phyloP scores from a whole-genome alignment of 257 asterid species.

The Solanum bulbocastanum region DNA sequence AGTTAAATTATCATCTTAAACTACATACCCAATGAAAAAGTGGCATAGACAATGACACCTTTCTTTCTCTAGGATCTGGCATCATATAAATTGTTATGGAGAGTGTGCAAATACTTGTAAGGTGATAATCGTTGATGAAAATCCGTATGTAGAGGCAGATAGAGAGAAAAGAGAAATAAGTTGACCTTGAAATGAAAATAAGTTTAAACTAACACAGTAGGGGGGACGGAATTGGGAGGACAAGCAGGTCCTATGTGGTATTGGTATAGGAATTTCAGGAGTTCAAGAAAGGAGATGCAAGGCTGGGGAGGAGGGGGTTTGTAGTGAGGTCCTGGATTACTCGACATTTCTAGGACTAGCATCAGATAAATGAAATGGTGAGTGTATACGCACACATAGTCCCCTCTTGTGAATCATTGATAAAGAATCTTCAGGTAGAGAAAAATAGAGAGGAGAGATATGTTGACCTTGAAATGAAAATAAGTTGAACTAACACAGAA shows the following conservation, averaged over 20 bases:
- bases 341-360: neutral
- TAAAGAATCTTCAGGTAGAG: neutral
- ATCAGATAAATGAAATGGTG: neutral
- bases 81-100: neutral
- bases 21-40: neutral
- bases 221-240: neutral
- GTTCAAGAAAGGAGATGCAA: neutral
- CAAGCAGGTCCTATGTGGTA: neutral
- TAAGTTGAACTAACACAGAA: neutral
- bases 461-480: neutral
- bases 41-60: neutral
- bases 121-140: neutral
- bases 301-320: neutral
- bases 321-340: neutral
- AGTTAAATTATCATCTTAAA: neutral
- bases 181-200: neutral
- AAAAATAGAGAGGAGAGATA: neutral
- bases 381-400: neutral
- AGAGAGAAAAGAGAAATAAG: neutral
- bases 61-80: neutral
- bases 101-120: neutral
- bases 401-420: neutral
- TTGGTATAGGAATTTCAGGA: neutral
- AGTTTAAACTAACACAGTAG: neutral
- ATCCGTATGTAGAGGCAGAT: neutral